Base-by-base conservation (phyloP, 768 basidiomycete species). In the Pisolithus albus region DNA sequence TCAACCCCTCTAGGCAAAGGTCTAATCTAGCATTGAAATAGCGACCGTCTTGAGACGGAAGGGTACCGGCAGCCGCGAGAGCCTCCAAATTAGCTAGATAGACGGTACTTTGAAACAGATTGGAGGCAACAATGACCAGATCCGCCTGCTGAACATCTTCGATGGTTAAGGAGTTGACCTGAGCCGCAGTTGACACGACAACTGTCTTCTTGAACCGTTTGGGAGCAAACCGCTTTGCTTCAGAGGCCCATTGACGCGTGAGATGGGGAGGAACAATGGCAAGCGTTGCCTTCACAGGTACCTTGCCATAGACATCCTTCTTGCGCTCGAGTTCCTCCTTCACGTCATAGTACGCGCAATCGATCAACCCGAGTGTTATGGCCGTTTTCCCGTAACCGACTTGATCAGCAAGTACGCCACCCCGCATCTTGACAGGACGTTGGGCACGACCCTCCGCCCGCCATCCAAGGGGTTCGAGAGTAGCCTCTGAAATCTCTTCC, bases 361-460 rank as follows among this genome's bases (percentile, higher is more conserved):
- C 88, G 55, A 96, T 86, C 53, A 97, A 76, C 18, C 86, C 93
- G 26, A 97, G 77, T 2, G 91, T 92, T 57, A 96, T 94, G 19
- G 92, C 93, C 0, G 94, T 97, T 72, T 97, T 97, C 16, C 94
- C 94, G 62, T 97, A 97, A 47, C 94, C 94, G 54, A 97, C 94
- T 71, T 94, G 87, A 61, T 97, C 94, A 11, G 93, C 93, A 42
- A 96, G 80, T 45, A 96, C 93, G 10, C 94, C 93, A 16, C 94
- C 93, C 50, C 88, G 78, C 39, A 96, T 71, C 53, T 70, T 76
- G 47, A 90, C 77, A 0, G 85, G 80, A 32, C 92, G 72, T 57
- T 88, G 82, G 4, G 88, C 92, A 39, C 89, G 84, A 38, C 88
- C 93, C 67, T 96, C 92, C n/a, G 90, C 91, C 58, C 92, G 78